Base-by-base conservation (phyloP, 2,329 filamentous ascomycete species). In the Onygenales sp. region DNA sequence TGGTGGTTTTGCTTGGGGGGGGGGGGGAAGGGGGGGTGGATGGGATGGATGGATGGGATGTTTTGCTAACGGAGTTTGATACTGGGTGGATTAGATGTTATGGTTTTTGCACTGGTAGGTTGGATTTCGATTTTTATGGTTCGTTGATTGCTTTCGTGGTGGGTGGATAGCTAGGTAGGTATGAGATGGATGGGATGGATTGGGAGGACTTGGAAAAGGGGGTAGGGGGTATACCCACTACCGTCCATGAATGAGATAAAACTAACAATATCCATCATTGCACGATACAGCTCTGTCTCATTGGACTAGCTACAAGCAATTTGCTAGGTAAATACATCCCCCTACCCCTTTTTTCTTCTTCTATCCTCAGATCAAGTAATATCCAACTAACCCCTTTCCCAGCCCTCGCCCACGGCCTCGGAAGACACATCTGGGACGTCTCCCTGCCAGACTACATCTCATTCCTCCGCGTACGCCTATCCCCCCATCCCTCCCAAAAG, bases 371-470 rank as follows among this genome's bases (percentile, higher is more conserved):
- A 9, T 9, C 13, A 44, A 27, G 32, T 2, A 40, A 51, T 33
- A 21, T n/a, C 10, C 8, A 32, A 42, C 17, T 42, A 40, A 42
- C n/a, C 14, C 47, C 11, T 6, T 33, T n/a, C 63, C 60, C 61
- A 63, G 57, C 46, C 27, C 11, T 64, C 9, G 59, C 64, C 34
- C 64, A 57, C 53, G 63, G 63, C 14, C 56, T 65, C 3, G 62
- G 58, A 17, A 60, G 56, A 31, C 63, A 65, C 49, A 62, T 65
- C 59, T 65, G 63, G 63, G 59, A 65, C 58, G 59, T 65, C 1
- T 59, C 57, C 5, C 8, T 57, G 11, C 37, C 14, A 8, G 31
- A 56, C 10, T 39, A 44, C 17, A 44, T 63, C 14, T 60, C 60
- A 46, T 64, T 63, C 33, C 45, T 60, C 21, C 61, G 61, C 59